phyloP scores from a whole-genome alignment of 306 rosid species.

The Carpinus fangiana region DNA sequence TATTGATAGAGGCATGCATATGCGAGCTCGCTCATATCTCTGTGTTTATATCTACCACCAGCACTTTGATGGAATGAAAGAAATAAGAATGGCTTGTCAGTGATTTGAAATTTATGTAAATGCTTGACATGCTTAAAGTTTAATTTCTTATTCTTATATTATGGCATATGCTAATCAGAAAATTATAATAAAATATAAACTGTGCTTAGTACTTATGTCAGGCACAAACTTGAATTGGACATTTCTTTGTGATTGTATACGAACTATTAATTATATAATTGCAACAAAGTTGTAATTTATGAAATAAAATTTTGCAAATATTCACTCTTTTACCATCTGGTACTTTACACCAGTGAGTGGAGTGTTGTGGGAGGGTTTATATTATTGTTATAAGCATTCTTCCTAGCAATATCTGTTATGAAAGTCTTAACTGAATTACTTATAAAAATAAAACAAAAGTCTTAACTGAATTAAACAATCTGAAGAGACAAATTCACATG shows the following conservation, averaged over 20 bases:
- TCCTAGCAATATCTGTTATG: background rate
- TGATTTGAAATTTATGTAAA: background rate
- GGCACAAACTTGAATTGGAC: background rate
- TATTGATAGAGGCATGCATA: background rate
- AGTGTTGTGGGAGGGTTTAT: background rate
- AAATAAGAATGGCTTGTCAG: background rate
- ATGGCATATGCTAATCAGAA: background rate
- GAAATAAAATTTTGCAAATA: background rate
- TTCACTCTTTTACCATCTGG: background rate
- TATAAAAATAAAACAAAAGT: too few species aligned
- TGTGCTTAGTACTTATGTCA: background rate
- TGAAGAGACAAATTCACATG: background rate
- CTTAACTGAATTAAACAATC: background rate
- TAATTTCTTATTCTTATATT: background rate
- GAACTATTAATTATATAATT: background rate
- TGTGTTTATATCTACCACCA: background rate
- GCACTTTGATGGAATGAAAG: background rate
- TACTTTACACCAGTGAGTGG: background rate
- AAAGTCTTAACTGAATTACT: background rate
- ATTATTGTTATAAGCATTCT: background rate
- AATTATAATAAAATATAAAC: background rate
- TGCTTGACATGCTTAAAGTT: background rate
- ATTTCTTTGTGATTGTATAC: background rate
- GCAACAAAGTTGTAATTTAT: background rate
- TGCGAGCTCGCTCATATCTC: background rate